Base-by-base conservation (phyloP, 805 yeast genomes). In the Metschnikowia amazonensis region DNA sequence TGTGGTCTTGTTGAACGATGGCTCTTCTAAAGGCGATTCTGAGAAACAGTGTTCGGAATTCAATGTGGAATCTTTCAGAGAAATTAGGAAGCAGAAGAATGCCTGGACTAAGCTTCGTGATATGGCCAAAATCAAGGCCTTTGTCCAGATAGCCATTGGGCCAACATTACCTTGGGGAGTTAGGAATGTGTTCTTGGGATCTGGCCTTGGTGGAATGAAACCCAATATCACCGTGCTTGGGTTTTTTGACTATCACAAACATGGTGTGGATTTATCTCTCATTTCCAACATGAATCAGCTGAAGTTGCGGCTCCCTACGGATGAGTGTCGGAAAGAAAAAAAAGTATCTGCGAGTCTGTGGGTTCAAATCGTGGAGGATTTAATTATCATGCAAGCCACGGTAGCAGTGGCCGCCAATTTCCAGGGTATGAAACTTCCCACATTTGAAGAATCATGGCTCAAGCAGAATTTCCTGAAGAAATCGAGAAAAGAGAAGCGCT, bases 121-220 rank as follows among this genome's bases (percentile, higher is more conserved):
- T 56, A 54, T 83, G 51, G 74, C 86, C 1, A 76, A 80, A 28
- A 79, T 94, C 45, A 94, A 94, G 61, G 98, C 97, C 0, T 94
- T 94, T 73, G 94, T 94, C 5, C 99, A 94, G 60, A 80, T 94
- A 40, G 87, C 92, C 1, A 76, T 89, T 9, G 95, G 96, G 0
- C 90, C 96, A 0, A 77, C 85, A 1, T 72, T 94, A 34, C 84
- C 89, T 0, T 92, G 98, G 97, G 98, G 99, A 21, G 95, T 89
- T 0, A 73, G 99, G 50, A 92, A 92, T 60, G 89, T 94, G 8
- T 89, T 80, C 48, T 64, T 92, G 48, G 97, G 97, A 0, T 86
- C 96, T 2, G 99, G 99, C 0, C 70, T 94, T n/a, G 99, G 99
- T 6, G 97, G 97, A 10, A 94, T 94, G 99, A 84, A 80, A 57